A percentile compares a stretch with the other conserved stretches of the same genome.
These are phyloP conservation scores for Cymbopogon flexuosus DNA, from an alignment of 202 grass and related monocot genomes.

Conservation along the genomic window DNA sequence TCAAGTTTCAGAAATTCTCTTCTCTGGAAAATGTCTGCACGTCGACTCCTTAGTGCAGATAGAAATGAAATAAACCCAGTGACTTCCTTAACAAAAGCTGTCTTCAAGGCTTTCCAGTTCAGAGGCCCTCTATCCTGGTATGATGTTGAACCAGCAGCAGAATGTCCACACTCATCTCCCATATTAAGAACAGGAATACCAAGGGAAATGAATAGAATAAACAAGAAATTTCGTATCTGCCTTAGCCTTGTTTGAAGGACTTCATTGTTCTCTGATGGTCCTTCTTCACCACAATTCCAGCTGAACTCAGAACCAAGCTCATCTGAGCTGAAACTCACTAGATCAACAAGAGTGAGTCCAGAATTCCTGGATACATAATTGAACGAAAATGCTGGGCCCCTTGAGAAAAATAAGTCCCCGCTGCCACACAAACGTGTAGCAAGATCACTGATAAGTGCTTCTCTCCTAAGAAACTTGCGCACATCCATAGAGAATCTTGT, in stretches of 20 bases:
- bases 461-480: constrained; percentile 71
- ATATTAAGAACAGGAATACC: constrained; percentile 86
- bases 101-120: constrained; percentile 65
- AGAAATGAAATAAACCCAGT: constrained; percentile 73
- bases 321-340: constrained; percentile 67
- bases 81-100: constrained; percentile 61
- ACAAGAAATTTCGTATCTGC: constrained; percentile 80
- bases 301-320: constrained; percentile 64
- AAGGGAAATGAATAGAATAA: constrained; percentile 73
- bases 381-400: constrained; percentile 76
- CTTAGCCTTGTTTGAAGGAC: constrained; percentile 72
- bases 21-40: constrained; percentile 73
- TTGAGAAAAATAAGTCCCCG: constrained; percentile 68
- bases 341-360: constrained; percentile 75
- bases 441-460: constrained; percentile 64
- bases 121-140: constrained; percentile 59
- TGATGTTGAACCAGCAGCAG: constrained; percentile 55
- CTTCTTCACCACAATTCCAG: constrained; percentile 96
- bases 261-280: constrained; percentile 46
- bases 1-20: constrained; percentile 76
- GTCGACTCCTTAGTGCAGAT: constrained; percentile 49
- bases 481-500: constrained; percentile 62
- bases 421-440: constrained; percentile 87
- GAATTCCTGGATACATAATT: constrained; percentile 83
- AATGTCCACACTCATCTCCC: constrained; percentile 78